These are phyloP conservation scores for Lolium perenne DNA, from an alignment of 176 grass and related monocot genomes.

Conservation along the genomic window DNA sequence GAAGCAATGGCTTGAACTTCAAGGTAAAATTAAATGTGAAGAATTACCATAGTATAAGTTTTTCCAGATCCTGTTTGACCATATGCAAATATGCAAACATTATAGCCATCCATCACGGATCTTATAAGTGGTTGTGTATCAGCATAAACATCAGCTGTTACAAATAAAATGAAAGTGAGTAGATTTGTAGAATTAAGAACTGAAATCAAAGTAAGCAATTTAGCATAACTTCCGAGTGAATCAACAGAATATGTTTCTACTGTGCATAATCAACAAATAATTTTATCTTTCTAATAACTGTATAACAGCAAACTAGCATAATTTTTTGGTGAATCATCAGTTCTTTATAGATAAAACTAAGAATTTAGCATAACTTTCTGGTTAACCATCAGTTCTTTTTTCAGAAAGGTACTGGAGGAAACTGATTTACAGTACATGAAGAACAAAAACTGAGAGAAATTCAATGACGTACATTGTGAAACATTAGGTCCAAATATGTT, in stretches of 20 bases:
- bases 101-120: constrained; percentile 88
- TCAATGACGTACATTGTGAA: constrained; percentile 62
- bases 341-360: background rate
- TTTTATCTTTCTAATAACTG: background rate
- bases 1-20: background rate
- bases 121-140: constrained; percentile 80
- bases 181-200: background rate
- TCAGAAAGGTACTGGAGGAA: background rate
- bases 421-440: constrained; percentile 37
- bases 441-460: constrained; percentile 24
- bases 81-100: constrained; percentile 95
- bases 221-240: too few relatives aligned
- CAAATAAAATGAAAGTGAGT: constrained; percentile 41
- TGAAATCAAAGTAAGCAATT: background rate
- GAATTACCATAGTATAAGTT: constrained; percentile 89
- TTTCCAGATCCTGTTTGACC: constrained; percentile 90
- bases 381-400: background rate
- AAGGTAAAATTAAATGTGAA: background rate
- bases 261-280: background rate
- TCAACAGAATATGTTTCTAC: too few relatives aligned
- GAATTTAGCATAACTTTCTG: background rate
- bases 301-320: background rate
- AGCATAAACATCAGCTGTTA: constrained; percentile 73
- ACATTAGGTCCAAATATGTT: constrained; percentile 69
- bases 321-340: background rate